phyloP scores from a whole-genome alignment of 768 basidiomycete species.

The Termitomyces sp. region DNA sequence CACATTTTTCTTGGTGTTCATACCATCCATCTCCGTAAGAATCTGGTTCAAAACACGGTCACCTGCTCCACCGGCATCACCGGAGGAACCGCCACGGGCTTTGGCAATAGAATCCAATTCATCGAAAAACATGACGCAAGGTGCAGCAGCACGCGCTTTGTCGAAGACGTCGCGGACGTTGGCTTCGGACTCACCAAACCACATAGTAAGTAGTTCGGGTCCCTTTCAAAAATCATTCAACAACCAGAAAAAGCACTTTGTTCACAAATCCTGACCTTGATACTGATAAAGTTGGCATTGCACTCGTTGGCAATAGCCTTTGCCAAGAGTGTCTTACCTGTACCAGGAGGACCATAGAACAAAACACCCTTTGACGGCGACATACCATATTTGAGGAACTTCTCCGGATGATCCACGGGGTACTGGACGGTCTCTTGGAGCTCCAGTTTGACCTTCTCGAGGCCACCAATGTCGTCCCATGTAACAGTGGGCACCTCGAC shows the following conservation, averaged over 20 bases:
- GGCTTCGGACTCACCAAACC: conserved; percentile 99
- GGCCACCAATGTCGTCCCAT: conserved; percentile 99
- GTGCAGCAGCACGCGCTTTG: conserved; percentile 98
- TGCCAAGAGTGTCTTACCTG: conserved; percentile 97
- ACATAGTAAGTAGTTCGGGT: conserved; percentile 98
- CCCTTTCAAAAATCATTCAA: conserved; percentile 43
- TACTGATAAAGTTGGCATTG: conserved; percentile 99
- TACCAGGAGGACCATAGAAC: conserved; percentile 99
- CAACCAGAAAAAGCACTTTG: background rate
- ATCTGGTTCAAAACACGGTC: conserved; percentile 98
- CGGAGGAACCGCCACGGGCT: conserved; percentile 78
- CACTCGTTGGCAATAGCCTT: conserved; percentile 99
- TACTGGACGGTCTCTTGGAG: conserved; percentile 99
- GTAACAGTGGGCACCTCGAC: conserved; percentile 98
- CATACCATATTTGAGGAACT: conserved; percentile 99
- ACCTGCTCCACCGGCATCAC: conserved; percentile 94
- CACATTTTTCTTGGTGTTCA: conserved; percentile 99
- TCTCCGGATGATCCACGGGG: conserved; percentile 99
- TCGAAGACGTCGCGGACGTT: conserved; percentile 99
- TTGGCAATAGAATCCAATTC: conserved; percentile 99
- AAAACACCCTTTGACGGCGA: conserved; percentile 98
- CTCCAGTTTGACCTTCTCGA: conserved; percentile 99
- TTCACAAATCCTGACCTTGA: conserved; percentile 58
- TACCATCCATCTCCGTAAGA: conserved; percentile 97
- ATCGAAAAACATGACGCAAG: conserved; percentile 99